Evolutionary conservation across 2,329 filamentous ascomycete species (phyloP).

Genomic region (Arthroderma sp.): DNA sequence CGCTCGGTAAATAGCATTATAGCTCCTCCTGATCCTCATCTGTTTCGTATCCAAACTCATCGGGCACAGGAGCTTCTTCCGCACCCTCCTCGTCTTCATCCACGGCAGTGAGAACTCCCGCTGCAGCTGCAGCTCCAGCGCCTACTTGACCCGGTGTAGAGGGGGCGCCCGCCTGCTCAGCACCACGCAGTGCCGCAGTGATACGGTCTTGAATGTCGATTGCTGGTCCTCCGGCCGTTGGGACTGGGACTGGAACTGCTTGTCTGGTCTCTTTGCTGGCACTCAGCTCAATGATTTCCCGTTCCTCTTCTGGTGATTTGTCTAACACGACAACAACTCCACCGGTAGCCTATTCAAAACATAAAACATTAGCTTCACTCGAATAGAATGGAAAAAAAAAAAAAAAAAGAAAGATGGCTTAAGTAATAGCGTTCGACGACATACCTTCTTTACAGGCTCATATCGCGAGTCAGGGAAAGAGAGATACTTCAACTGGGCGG

Average conservation of each 20-base stretch:
- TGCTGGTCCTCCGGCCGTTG: constrained; percentile 18
- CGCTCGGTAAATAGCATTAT: not conserved
- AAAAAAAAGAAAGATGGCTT: not conserved
- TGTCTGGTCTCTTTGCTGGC: constrained; percentile 55
- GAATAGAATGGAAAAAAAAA: not conserved
- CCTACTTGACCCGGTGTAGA: constrained; percentile 15
- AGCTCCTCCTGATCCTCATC: constrained; percentile 23
- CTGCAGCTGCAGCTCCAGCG: constrained; percentile 54
- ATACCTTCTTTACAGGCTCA: constrained; percentile 81
- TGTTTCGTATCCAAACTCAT: constrained; percentile 35
- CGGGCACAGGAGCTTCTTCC: constrained; percentile 35
- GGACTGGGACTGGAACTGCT: constrained; percentile 21
- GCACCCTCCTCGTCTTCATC: constrained; percentile 52
- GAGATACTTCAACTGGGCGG: constrained; percentile 86
- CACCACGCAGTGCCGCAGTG: constrained; percentile 25
- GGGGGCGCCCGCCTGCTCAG: constrained; percentile 9
- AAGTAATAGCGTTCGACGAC: no score
- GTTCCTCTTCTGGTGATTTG: constrained; percentile 62
- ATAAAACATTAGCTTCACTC: constrained; percentile 23
- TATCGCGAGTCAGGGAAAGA: constrained; percentile 84
- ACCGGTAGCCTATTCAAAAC: constrained; percentile 58
- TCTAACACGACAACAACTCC: constrained; percentile 87
- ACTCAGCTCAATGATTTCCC: constrained; percentile 78
- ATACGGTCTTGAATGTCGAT: constrained; percentile 33
- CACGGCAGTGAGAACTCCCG: constrained; percentile 69